These are phyloP conservation scores for Melastoma candidum DNA, from an alignment of 441 rosid species.

Conservation along the genomic window DNA sequence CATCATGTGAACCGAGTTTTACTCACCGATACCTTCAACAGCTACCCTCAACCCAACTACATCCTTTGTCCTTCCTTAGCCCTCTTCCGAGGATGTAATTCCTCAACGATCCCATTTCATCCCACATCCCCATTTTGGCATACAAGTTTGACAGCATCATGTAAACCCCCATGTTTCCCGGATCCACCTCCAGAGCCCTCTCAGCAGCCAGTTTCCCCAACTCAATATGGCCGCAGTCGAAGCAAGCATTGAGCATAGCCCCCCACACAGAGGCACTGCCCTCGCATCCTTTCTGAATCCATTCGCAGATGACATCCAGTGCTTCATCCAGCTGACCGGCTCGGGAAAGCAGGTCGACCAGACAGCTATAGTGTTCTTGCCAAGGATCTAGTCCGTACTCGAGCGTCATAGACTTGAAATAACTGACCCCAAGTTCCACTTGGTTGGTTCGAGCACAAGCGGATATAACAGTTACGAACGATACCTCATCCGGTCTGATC, in stretches of 20 bases:
- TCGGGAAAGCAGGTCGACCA: constrained; percentile 43
- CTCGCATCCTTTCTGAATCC: constrained; percentile 22
- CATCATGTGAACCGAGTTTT: too few species aligned
- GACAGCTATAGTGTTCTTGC: constrained; percentile 40
- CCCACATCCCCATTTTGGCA: constrained; percentile 43
- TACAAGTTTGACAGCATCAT: constrained; percentile 39
- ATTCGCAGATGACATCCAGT: constrained; percentile 31
- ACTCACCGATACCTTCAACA: constrained; percentile 7
- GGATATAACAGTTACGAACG: constrained; percentile 41
- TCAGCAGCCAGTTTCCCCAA: constrained; percentile 40
- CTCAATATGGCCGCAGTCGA: constrained; percentile 30
- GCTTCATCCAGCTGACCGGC: constrained; percentile 47
- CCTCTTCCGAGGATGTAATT: constrained; percentile 27
- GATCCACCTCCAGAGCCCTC: constrained; percentile 43
- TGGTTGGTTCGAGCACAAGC: constrained; percentile 51
- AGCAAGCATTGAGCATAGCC: constrained; percentile 37
- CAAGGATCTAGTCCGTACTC: constrained; percentile 29
- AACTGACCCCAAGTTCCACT: constrained; percentile 33
- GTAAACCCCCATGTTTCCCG: constrained; percentile 37
- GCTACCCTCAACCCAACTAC: constrained; percentile 30
- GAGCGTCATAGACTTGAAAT: constrained; percentile 33
- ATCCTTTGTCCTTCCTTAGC: constrained; percentile 36
- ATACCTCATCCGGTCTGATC: constrained; percentile 38
- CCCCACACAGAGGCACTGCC: constrained; percentile 40
- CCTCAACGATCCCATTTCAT: constrained; percentile 35